A percentile compares a stretch with the other conserved stretches of the same genome.
Conservation (phyloP, 73 alveolate genomes). For the Paramecium sexaurelia region DNA sequence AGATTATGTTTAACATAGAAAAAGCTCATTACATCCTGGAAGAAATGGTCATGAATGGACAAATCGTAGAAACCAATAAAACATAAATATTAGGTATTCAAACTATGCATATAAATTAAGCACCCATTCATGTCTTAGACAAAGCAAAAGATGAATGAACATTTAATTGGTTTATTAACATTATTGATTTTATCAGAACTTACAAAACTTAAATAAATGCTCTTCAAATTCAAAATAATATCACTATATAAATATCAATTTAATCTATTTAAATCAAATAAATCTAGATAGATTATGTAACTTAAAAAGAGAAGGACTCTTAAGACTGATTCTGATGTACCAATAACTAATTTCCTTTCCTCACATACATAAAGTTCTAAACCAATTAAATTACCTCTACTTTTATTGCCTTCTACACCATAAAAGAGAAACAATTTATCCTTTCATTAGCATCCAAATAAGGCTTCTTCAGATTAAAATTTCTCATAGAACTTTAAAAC, state of each 20-base stretch:
- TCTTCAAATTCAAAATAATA: neutral
- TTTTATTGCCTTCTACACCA: neutral
- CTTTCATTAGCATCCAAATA: neutral
- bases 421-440: neutral
- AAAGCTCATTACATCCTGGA: conserved; percentile 98
- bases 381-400: neutral
- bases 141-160: conserved; percentile 55
- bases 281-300: neutral
- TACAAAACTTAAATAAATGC: neutral
- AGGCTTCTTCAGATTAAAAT: neutral
- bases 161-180: neutral
- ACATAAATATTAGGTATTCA: conserved; percentile 76
- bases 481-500: neutral
- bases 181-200: neutral
- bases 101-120: neutral
- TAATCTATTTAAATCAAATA: neutral
- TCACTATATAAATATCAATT: neutral
- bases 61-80: conserved; percentile 96
- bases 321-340: neutral
- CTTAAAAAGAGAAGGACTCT: neutral
- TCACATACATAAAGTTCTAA: neutral
- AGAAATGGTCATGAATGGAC: conserved; percentile 97
- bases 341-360: neutral
- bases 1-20: conserved; percentile 96
- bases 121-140: conserved; percentile 66